Evolutionary conservation across 2,329 filamentous ascomycete genomes (phyloP).

Genomic region (Neopestalotiopsis rosae): DNA sequence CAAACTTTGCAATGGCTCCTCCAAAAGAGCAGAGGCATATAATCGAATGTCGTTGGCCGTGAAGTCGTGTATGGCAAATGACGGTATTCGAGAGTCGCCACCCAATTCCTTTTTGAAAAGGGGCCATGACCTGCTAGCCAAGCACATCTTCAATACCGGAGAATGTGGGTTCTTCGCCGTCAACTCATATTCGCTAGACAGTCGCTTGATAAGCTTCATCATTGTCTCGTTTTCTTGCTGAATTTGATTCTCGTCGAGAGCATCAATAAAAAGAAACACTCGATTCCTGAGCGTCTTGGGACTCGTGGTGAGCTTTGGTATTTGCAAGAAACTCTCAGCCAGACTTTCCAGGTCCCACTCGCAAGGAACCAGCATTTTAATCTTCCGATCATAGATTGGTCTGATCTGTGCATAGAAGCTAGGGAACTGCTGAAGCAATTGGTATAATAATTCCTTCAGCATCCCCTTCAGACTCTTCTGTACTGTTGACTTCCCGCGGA

Average conservation of each 20-base stretch:
- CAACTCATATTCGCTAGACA: background rate
- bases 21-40: background rate
- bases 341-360: background rate
- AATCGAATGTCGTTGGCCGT: background rate
- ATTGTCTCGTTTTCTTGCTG: background rate
- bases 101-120: background rate
- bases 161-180: background rate
- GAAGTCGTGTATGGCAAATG: background rate
- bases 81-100: background rate
- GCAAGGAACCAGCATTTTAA: background rate
- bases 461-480: background rate
- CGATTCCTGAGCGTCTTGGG: background rate
- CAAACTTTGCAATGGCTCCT: background rate
- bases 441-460: background rate
- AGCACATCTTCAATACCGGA: background rate
- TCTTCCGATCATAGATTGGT: background rate
- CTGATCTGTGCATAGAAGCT: background rate
- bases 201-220: background rate
- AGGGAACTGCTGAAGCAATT: background rate
- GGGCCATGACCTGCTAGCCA: background rate
- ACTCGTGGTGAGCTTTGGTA: background rate
- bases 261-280: background rate
- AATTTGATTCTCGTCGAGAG: background rate
- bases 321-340: background rate
- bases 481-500: background rate